phyloP scores from a whole-genome alignment of 2,329 filamentous ascomycete species.

The Aspergillus candidus region DNA sequence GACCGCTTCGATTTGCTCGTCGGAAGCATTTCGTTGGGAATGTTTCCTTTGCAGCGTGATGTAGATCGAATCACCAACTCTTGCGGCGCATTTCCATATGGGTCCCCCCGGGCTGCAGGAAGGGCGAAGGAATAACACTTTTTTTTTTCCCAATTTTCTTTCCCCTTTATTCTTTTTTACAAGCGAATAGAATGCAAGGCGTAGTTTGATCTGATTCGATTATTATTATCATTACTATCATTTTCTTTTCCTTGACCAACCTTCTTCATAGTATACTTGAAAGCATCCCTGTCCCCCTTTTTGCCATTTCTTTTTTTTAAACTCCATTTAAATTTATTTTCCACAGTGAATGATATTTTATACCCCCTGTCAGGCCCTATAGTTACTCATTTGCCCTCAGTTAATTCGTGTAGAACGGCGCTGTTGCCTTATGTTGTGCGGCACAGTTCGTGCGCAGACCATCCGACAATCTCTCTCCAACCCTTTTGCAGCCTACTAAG shows the following conservation, averaged over 20 bases:
- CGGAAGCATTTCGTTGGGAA: slow-evolving; percentile 13
- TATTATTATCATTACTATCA: slow-evolving; percentile 1
- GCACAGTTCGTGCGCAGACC: slow-evolving; percentile 9
- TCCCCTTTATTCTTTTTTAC: too few relatives aligned
- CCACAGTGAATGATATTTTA: slow-evolving; percentile 2
- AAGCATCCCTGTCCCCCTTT: neutral
- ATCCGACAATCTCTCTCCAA: neutral
- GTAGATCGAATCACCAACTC: slow-evolving; percentile 21
- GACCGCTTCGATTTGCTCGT: slow-evolving; percentile 10
- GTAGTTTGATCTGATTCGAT: too few relatives aligned
- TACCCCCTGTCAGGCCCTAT: slow-evolving; percentile 4
- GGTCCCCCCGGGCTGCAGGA: slow-evolving; percentile 5
- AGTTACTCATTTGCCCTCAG: slow-evolving; percentile 6
- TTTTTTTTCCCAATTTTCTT: too few relatives aligned
- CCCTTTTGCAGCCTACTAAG: neutral
- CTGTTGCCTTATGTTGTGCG: slow-evolving; percentile 12
- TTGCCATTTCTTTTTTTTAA: neutral
- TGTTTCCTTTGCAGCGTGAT: slow-evolving; percentile 14
- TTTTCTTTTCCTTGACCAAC: slow-evolving; percentile 15
- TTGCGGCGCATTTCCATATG: slow-evolving; percentile 7
- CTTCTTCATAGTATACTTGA: slow-evolving; percentile 10
- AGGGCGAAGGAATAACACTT: neutral
- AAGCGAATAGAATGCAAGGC: too few relatives aligned
- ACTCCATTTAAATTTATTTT: slow-evolving; percentile 1
- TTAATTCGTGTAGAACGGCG: slow-evolving; percentile 12